A percentile compares a stretch with the other conserved stretches of the same genome.
Conservation (phyloP, 2,329 filamentous ascomycete species). For the Pyrenophora tritici-repentis region DNA sequence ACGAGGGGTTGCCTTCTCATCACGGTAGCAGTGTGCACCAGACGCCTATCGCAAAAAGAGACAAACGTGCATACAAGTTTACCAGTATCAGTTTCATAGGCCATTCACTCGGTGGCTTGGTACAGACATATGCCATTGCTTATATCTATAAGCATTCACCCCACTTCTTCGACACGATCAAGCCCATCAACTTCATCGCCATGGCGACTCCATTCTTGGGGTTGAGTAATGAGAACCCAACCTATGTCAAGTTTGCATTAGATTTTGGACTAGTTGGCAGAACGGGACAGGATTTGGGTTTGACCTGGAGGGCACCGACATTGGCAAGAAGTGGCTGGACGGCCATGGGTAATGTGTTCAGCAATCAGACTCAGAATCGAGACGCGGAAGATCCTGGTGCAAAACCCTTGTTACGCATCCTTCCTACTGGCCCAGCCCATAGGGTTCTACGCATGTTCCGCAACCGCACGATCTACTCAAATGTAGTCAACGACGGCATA, state of each 20-base stretch:
- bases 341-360: conserved; percentile 80
- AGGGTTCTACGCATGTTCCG: conserved; percentile 84
- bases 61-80: conserved; percentile 73
- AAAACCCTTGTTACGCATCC: conserved; percentile 84
- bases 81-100: conserved; percentile 95
- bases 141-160: conserved; percentile 97
- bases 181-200: conserved; percentile 87
- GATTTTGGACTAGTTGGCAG: conserved; percentile 96
- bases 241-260: conserved; percentile 95
- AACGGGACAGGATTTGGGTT: conserved; percentile 89
- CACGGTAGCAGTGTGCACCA: conserved; percentile 65
- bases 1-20: conserved; percentile 58
- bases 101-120: conserved; percentile 85
- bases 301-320: conserved; percentile 91
- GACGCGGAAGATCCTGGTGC: conserved; percentile 72
- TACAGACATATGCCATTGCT: conserved; percentile 92
- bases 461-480: conserved; percentile 91
- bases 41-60: conserved; percentile 50
- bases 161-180: conserved; percentile 82
- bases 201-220: conserved; percentile 88
- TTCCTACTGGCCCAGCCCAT: conserved; percentile 91
- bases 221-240: conserved; percentile 93
- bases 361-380: conserved; percentile 62
- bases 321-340: conserved; percentile 86
- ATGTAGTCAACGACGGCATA: conserved; percentile 97